Conservation (phyloP, 2,329 filamentous ascomycete species). For the Juglanconis oblonga region DNA sequence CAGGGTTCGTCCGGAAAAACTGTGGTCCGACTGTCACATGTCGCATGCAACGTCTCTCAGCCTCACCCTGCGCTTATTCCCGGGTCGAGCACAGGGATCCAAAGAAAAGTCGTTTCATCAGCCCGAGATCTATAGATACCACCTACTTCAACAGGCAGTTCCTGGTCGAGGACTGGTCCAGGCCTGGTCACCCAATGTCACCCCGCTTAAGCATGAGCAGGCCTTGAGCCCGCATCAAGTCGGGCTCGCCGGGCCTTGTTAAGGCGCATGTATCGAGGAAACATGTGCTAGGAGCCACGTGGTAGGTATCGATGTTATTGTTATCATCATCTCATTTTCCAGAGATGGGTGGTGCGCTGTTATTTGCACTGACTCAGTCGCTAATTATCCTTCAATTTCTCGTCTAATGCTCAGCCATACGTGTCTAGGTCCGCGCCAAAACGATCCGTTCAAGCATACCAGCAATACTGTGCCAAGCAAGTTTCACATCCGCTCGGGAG, state of each 20-base stretch:
- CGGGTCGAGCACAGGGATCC: background rate
- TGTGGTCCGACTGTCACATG: no score
- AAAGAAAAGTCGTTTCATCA: background rate
- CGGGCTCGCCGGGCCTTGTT: no score
- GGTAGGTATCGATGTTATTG: background rate
- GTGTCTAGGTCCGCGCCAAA: no score
- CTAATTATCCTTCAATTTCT: no score
- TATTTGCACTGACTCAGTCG: no score
- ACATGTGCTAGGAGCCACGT: background rate
- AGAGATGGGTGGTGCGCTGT: background rate
- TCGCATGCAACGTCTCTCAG: background rate
- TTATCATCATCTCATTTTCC: background rate
- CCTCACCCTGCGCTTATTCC: background rate
- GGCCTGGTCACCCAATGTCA: background rate
- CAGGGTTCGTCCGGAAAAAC: no score
- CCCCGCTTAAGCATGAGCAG: no score
- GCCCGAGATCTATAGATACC: background rate
- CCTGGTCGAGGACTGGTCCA: background rate
- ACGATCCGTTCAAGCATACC: background rate
- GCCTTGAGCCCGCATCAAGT: background rate
- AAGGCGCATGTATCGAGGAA: background rate
- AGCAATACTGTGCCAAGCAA: conserved; percentile 38
- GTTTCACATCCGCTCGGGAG: conserved; percentile 28
- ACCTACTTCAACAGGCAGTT: background rate
- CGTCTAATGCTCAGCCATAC: no score